Evolutionary conservation across 1,139 yeast species (phyloP), one percentile per base, ranked within the genome.

Genomic region (Yamadazyma atmosphaerica): DNA sequence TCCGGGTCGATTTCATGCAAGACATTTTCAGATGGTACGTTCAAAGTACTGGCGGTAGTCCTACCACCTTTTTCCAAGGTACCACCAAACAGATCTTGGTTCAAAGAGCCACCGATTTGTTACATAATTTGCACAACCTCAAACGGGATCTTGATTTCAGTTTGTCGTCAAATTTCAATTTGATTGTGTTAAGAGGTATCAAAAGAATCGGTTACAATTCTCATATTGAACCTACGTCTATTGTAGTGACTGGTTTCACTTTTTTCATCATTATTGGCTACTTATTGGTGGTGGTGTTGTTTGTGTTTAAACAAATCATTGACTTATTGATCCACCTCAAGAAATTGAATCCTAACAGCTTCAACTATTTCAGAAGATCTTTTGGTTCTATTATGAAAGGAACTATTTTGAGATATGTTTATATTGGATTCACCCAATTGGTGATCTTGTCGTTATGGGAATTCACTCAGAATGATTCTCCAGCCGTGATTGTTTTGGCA

Each of bases 1-100:
- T 85, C 49, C 67, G 80, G 51, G 74, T 83, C 31, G 54, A 59
- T 3, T 84, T 84, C 52, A 83, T 85, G 89, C 90, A 83, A 60
- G 68, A 79, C 41, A 81, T 85, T 50, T 83, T 85, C 58, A 71
- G 90, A 52, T 85, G 94, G 94, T 85, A 82, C 51, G 78, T 85
- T 34, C 88, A 85, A 59, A 65, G 86, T 37, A 84, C 92, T 2
- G 94, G 94, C 37, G 94, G 94, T 35, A 63, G 71, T 1, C 89
- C 92, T 32, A 63, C 83, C 8, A 64, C 79, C 36, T 79, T 79
- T 54, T 65, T 84, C 46, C 71, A 79, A 3, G 74, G 80, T 7
- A 72, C 78, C 4, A 72, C 81, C 5, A 66, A 74, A 42, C 81
- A 83, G 45, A 75, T 84, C 23, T 67, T 85, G 56, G 86, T 82